A percentile compares a stretch with the other conserved stretches of the same genome.
Conservation (phyloP, 306 rosid species). For the Macrotyloma uniflorum region DNA sequence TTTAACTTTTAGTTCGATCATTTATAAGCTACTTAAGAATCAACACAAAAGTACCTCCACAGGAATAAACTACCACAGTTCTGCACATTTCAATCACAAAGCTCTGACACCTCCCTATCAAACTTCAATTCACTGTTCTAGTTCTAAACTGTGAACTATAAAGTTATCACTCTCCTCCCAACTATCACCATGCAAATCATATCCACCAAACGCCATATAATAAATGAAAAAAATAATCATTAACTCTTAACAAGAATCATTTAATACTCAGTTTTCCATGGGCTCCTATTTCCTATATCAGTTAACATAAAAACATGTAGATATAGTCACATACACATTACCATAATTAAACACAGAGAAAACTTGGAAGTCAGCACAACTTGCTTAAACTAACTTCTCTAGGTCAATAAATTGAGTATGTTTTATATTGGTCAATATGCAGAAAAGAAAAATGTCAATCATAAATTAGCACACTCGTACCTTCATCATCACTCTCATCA, state of each 20-base stretch:
- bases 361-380: neutral
- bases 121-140: neutral
- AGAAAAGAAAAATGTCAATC: neutral
- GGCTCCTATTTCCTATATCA: neutral
- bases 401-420: neutral
- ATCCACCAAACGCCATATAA: neutral
- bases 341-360: neutral
- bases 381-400: neutral
- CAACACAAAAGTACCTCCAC: neutral
- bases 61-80: neutral
- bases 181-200: neutral
- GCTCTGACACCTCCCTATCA: neutral
- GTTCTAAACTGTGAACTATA: neutral
- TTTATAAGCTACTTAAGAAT: neutral
- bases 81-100: slow-evolving; percentile 6
- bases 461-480: slow-evolving; percentile 34
- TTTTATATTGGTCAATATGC: neutral
- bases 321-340: neutral
- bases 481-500: slow-evolving; percentile 80
- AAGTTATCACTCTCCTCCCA: neutral
- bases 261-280: neutral
- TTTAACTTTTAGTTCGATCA: neutral
- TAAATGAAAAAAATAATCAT: neutral
- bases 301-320: neutral
- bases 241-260: neutral